Base-by-base conservation (phyloP, 352 stramenopile genomes). In the Phytopythium mirpurense region DNA sequence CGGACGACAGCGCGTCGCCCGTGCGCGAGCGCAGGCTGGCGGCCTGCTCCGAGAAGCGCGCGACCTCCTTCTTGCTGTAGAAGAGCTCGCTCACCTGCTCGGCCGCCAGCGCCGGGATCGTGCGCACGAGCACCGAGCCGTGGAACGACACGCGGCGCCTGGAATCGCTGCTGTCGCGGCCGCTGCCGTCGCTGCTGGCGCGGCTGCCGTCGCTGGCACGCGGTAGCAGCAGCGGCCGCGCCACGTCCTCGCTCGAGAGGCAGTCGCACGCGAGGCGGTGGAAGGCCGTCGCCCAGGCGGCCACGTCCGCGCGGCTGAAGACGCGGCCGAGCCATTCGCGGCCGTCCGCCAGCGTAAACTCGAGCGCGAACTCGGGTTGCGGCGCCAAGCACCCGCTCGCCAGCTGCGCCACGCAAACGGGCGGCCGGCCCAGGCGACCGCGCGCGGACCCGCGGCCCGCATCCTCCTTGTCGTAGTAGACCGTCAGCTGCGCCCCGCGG, bases 281-380 rank as follows among this genome's bases (percentile, higher is more conserved):
- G 54, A 86, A 86, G 16, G 77, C 77, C 29, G 77, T 84, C 57
- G 85, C 64, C 77, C 77, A 88, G 26, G 70, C 62, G 9, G 74
- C 72, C 38, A 83, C 66, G 38, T 88, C 77, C 24, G 58, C 68
- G 32, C 74, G 72, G 45, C 65, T 78, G 42, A 86, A 86, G 5
- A 81, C 56, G 41, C 77, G 74, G 5, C 40, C 68, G 37, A 83
- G 38, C 29, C 74, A 62, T 45, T 84, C 68, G 4, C 69, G 70
- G 26, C 73, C 74, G 46, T 86, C 70, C 3, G 48, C 40, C 40
- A 72, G 62, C n/a, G 57, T 59, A 26, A 86, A 63, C 59, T 84
- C 77, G 26, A 88, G 27, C 12, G 69, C 55, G 24, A 83, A 57
- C 32, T 86, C 72, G 36, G 63, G 70, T 43, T 67, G 70, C 27